These are phyloP conservation scores for Verticillium nonalfalfae DNA, from an alignment of 2,329 filamentous ascomycete genomes.

Conservation along the genomic window DNA sequence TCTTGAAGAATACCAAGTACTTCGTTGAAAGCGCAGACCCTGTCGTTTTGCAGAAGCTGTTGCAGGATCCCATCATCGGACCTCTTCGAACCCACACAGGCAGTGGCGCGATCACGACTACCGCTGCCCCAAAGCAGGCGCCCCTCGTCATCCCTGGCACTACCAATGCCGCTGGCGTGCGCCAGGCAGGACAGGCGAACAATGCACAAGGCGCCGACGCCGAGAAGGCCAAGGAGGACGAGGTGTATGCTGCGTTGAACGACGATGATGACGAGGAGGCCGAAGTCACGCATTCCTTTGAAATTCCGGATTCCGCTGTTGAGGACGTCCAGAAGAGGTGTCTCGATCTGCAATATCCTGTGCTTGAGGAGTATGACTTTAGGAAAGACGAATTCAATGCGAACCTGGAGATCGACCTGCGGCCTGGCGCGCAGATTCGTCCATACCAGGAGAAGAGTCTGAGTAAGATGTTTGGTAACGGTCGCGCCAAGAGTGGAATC, in stretches of 20 bases:
- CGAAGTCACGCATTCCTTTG: constrained; percentile 87
- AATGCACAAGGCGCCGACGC: constrained; percentile 39
- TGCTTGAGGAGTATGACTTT: constrained; percentile 97
- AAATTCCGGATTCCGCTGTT: constrained; percentile 76
- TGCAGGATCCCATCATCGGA: constrained; percentile 78
- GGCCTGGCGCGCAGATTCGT: constrained; percentile 82
- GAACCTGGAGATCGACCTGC: constrained; percentile 88
- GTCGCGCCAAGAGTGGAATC: constrained; percentile 92
- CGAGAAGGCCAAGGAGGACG: constrained; percentile 50
- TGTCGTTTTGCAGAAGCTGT: constrained; percentile 75
- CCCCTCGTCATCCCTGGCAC: constrained; percentile 91
- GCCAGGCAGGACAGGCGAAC: constrained; percentile 52
- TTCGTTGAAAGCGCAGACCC: constrained; percentile 91
- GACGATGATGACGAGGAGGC: constrained; percentile 84
- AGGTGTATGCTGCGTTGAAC: constrained; percentile 67
- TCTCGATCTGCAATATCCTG: constrained; percentile 76
- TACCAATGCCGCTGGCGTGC: constrained; percentile 82
- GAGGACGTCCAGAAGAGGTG: constrained; percentile 87
- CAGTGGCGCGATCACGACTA: constrained; percentile 65
- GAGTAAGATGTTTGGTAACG: constrained; percentile 99
- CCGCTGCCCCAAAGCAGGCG: constrained; percentile 78
- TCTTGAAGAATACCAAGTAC: constrained; percentile 90
- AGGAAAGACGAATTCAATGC: constrained; percentile 84
- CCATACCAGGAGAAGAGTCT: constrained; percentile 96
- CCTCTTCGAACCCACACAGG: constrained; percentile 65